phyloP scores from a whole-genome alignment of 2,329 filamentous ascomycete species.

The Macrophomina pseudophaseolina region DNA sequence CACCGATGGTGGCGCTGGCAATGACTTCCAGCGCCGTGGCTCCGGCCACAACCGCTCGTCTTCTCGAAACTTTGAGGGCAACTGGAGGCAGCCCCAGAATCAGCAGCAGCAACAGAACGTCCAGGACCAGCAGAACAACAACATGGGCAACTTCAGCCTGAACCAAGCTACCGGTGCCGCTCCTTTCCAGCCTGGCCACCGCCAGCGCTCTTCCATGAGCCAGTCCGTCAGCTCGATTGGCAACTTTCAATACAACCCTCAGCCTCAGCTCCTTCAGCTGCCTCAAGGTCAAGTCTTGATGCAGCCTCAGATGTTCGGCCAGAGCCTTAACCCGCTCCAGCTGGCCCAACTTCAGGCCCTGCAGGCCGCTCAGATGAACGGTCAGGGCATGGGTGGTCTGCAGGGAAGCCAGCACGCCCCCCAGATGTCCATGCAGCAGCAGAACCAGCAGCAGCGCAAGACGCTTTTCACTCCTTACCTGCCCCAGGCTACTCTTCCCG shows the following conservation, averaged over 20 bases:
- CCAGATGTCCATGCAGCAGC: constrained; percentile 62
- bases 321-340: constrained; percentile 86
- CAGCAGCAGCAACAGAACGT: constrained; percentile 52
- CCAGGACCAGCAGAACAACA: constrained; percentile 57
- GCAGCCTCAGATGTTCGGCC: constrained; percentile 84
- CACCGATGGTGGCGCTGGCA: constrained; percentile 56
- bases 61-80: constrained; percentile 95
- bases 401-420: constrained; percentile 73
- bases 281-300: constrained; percentile 83
- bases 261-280: constrained; percentile 86
- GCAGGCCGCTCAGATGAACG: constrained; percentile 83
- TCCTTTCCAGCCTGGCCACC: constrained; percentile 91
- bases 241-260: constrained; percentile 84
- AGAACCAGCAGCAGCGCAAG: constrained; percentile 90
- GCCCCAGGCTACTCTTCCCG: constrained; percentile 90
- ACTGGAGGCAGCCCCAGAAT: constrained; percentile 86
- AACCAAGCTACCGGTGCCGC: constrained; percentile 72
- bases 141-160: constrained; percentile 69
- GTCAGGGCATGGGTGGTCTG: constrained; percentile 70
- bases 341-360: constrained; percentile 89
- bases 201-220: constrained; percentile 81
- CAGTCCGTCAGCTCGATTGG: constrained; percentile 82
- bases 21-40: constrained; percentile 76
- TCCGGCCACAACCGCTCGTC: constrained; percentile 81
- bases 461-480: constrained; percentile 98